Base-by-base conservation (phyloP, 148 eudicot genomes). In the Cornus florida region DNA sequence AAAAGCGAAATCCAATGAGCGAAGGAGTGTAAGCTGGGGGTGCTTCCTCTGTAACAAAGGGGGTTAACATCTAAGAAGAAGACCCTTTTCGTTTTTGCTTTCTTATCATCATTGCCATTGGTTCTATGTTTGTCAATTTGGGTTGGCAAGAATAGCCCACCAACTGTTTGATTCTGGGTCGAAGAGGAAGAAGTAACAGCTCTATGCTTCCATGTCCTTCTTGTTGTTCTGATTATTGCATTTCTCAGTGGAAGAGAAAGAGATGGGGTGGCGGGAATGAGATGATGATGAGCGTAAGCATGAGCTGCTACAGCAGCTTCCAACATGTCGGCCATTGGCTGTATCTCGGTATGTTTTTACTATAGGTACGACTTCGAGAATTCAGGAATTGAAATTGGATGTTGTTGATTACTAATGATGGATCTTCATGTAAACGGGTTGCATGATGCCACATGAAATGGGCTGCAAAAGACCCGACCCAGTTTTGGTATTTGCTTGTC, bases 1-100 rank as follows among this genome's bases (percentile, higher is more conserved):
- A 95, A 95, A 64, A 95, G 96, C 24, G 97, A 90, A 87, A 88
- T 70, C 98, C 98, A 95, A 23, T 80, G 84, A 75, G 89, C 87
- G 83, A 95, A 95, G 80, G 94, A 77, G 22, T 81, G 85, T 71
- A 95, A 90, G 87, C 90, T 90, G 6, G 93, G 94, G 17, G 75
- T 83, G 80, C 86, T 89, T 10, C 94, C 97, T 17, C 84, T 84
- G 66, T 95, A 95, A 79, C 97, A 92, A 41, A 95, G 77, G 23
- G 97, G 94, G 81, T 95, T 95, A 8, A 95, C 98, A 79, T 95
- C 98, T 86, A 95, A 87, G 74, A 95, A 90, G 88, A 95, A 95
- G 4, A 93, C 93, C 82, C 98, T 93, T 70, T 77, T 78, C 76
- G 79, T 93, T 64, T 79, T 79, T n/a, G 75, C 22, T 35, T 41